Percentiles rank a stretch among this genome's conserved stretches.
These are phyloP conservation scores for Barnettozyma californica DNA, from an alignment of 805 yeast genomes.

Conservation along the genomic window DNA sequence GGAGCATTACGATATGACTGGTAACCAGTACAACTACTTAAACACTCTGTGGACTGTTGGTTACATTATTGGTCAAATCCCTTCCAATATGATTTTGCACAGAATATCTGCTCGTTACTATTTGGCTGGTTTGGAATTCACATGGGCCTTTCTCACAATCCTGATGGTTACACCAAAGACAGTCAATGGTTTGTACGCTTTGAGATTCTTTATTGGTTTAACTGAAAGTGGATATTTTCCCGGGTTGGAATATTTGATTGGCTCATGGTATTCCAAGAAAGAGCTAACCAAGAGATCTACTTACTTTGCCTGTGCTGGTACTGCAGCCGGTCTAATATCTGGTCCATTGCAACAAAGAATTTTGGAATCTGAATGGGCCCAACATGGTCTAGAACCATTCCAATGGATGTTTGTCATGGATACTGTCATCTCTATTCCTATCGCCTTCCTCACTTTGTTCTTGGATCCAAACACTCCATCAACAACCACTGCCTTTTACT, in stretches of 20 bases:
- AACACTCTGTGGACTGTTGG: constrained; percentile 44
- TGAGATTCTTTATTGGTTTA: constrained; percentile 39
- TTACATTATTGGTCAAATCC: constrained; percentile 44
- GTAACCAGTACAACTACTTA: constrained; percentile 40
- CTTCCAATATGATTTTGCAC: constrained; percentile 37
- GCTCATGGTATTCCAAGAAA: constrained; percentile 30
- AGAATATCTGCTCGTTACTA: constrained; percentile 38
- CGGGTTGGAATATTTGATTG: constrained; percentile 40
- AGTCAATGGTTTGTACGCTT: constrained; percentile 26
- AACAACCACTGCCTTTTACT: constrained; percentile 38
- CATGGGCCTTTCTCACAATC: constrained; percentile 39
- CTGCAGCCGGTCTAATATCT: constrained; percentile 31
- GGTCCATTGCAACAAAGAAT: constrained; percentile 36
- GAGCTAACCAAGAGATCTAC: constrained; percentile 34
- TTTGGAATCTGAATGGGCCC: constrained; percentile 23
- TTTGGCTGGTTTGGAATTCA: constrained; percentile 37
- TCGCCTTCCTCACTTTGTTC: constrained; percentile 38
- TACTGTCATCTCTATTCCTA: constrained; percentile 36
- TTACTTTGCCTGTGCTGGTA: constrained; percentile 31
- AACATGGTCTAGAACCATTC: constrained; percentile 29
- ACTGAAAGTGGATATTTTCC: constrained; percentile 45
- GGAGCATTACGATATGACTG: constrained; percentile 35
- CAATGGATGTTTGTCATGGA: constrained; percentile 45
- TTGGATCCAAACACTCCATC: constrained; percentile 44
- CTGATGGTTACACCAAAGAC: constrained; percentile 27